phyloP scores from a whole-genome alignment of 352 stramenopile species.

The Globisporangium splendens region DNA sequence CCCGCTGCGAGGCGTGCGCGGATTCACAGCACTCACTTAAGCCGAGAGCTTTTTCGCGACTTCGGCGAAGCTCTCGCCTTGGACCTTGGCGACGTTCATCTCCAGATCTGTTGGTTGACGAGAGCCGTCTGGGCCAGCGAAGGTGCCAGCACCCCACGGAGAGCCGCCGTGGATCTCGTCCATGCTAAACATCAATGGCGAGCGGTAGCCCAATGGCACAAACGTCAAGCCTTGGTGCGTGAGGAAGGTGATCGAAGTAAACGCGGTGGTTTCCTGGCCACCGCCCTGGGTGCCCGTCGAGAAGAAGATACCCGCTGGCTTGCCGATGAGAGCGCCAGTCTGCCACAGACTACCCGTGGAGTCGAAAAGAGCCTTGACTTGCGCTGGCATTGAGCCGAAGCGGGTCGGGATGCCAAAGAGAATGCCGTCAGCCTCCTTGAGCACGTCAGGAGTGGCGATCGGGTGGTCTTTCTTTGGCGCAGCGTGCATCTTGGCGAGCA shows the following conservation, averaged over 20 bases:
- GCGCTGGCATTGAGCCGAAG: conserved; percentile 66
- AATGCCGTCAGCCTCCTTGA: conserved; percentile 68
- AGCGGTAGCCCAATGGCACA: conserved; percentile 84
- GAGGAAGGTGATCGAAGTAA: conserved; percentile 67
- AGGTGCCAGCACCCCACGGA: conserved; percentile 81
- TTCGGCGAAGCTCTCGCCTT: conserved; percentile 82
- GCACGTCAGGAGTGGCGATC: conserved; percentile 45
- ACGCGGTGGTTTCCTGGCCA: conserved; percentile 76
- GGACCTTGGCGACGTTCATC: conserved; percentile 63
- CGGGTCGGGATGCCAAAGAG: conserved; percentile 85
- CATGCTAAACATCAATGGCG: conserved; percentile 62
- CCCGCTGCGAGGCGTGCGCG: no score
- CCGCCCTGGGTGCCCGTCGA: conserved; percentile 54
- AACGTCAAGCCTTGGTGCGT: conserved; percentile 72
- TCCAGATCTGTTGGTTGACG: conserved; percentile 82
- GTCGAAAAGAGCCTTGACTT: conserved; percentile 82
- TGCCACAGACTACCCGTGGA: conserved; percentile 60
- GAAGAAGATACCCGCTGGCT: conserved; percentile 71
- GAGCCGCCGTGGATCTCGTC: conserved; percentile 75
- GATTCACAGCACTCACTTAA: conserved; percentile 12
- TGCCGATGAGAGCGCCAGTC: conserved; percentile 56
- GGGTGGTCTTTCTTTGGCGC: conserved; percentile 57
- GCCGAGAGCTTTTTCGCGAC: conserved; percentile 79
- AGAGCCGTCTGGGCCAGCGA: conserved; percentile 77
- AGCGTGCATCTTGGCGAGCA: conserved; percentile 67